These are phyloP conservation scores for Coprinopsis strossmayeri DNA, from an alignment of 768 basidiomycete genomes.

Conservation along the genomic window DNA sequence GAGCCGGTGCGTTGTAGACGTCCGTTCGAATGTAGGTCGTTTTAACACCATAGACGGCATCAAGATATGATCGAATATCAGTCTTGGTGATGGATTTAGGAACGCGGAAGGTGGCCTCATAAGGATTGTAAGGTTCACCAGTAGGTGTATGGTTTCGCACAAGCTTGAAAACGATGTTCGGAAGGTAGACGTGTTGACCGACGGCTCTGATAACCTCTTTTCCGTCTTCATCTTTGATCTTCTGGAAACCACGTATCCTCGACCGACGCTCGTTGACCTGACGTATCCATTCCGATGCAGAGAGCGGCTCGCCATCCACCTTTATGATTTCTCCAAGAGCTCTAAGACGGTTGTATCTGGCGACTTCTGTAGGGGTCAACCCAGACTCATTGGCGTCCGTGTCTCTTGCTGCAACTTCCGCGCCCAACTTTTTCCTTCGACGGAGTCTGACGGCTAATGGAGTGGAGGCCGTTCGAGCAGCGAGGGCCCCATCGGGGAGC, in stretches of 20 bases:
- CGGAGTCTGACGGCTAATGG: slow-evolving; percentile 71
- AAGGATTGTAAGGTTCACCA: slow-evolving; percentile 86
- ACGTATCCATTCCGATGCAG: slow-evolving; percentile 55
- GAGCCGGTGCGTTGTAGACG: slow-evolving; percentile 66
- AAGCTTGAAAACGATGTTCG: slow-evolving; percentile 78
- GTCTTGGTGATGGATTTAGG: slow-evolving; percentile 89
- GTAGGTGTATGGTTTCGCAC: slow-evolving; percentile 75
- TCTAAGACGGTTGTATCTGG: slow-evolving; percentile 52
- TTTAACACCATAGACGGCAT: slow-evolving; percentile 78
- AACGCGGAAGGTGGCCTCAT: slow-evolving; percentile 90
- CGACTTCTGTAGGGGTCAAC: slow-evolving; percentile 59
- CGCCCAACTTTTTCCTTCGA: slow-evolving; percentile 45
- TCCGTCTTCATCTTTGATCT: slow-evolving; percentile 31
- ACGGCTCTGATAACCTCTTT: slow-evolving; percentile 46
- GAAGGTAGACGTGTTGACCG: slow-evolving; percentile 83
- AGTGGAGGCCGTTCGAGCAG: slow-evolving; percentile 62
- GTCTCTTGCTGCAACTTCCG: slow-evolving; percentile 21
- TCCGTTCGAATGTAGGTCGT: slow-evolving; percentile 96
- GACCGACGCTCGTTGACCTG: slow-evolving; percentile 50
- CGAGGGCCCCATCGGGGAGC: slow-evolving; percentile 34
- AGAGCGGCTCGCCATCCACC: slow-evolving; percentile 28
- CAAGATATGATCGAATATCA: slow-evolving; percentile 82
- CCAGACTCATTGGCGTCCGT: slow-evolving; percentile 48
- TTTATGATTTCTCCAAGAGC: slow-evolving; percentile 44
- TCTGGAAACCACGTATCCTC: slow-evolving; percentile 61